Conservation (phyloP, 2,329 filamentous ascomycete species). For the Helicocarpus griseus region DNA sequence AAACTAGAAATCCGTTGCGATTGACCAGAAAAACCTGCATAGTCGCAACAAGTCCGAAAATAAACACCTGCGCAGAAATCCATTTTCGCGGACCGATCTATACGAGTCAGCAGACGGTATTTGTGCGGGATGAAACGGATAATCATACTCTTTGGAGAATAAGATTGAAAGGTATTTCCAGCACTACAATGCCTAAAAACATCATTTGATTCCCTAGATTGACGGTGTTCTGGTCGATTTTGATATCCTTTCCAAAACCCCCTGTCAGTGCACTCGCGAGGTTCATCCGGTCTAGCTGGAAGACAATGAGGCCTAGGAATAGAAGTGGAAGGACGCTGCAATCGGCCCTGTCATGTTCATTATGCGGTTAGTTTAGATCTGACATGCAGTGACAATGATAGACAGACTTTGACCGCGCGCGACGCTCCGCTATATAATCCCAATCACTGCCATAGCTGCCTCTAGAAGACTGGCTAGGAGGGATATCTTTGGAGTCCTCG, state of each 20-base stretch:
- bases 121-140: no score
- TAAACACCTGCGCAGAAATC: conserved; percentile 41
- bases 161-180: conserved; percentile 46
- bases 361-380: not conserved
- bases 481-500: not conserved
- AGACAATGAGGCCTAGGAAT: conserved; percentile 41
- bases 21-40: conserved; percentile 37
- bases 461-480: not conserved
- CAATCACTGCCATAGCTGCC: not conserved
- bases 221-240: conserved; percentile 37
- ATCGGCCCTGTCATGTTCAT: conserved; percentile 31
- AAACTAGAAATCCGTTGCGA: conserved; percentile 36
- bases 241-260: conserved; percentile 37
- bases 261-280: conserved; percentile 43
- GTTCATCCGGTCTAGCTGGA: conserved; percentile 46
- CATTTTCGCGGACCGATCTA: conserved; percentile 40
- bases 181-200: conserved; percentile 41
- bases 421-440: not conserved
- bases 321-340: conserved; percentile 40
- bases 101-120: not conserved
- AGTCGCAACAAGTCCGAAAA: conserved; percentile 40
- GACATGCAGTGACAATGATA: not conserved
- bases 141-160: conserved; percentile 16
- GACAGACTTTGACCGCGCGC: not conserved
- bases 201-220: conserved; percentile 47